Evolutionary conservation across 2,329 filamentous ascomycete genomes (phyloP).

Genomic region (Phaeoacremonium minimum): DNA sequence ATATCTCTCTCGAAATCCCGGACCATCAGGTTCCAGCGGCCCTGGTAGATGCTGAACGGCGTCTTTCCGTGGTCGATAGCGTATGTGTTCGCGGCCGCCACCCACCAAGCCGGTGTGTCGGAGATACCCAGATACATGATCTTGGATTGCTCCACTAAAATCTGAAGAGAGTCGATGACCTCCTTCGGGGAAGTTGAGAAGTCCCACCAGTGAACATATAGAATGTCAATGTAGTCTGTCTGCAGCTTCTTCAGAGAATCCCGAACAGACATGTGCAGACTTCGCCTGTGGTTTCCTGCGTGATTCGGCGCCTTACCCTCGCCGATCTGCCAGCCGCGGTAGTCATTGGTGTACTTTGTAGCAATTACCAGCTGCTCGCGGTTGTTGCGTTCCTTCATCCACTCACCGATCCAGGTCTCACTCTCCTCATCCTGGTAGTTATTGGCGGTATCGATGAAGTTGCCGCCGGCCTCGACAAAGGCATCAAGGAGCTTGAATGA

Average conservation of each 20-base stretch:
- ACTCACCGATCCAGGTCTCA: slow-evolving; percentile 55
- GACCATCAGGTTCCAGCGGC: slow-evolving; percentile 15
- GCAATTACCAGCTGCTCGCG: slow-evolving; percentile 51
- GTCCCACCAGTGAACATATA: slow-evolving; percentile 24
- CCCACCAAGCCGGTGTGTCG: slow-evolving; percentile 24
- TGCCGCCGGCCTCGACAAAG: slow-evolving; percentile 19
- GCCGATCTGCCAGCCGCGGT: slow-evolving; percentile 19
- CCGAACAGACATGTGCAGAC: slow-evolving; percentile 32
- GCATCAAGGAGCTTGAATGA: too few species aligned
- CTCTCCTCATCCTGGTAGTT: slow-evolving; percentile 55
- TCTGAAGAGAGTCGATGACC: slow-evolving; percentile 19
- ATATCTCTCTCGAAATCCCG: slow-evolving; percentile 36
- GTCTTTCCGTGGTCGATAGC: slow-evolving; percentile 18
- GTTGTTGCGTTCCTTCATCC: slow-evolving; percentile 42
- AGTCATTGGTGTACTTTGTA: slow-evolving; percentile 47
- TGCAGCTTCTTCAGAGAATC: slow-evolving; percentile 34
- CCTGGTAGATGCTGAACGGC: slow-evolving; percentile 32
- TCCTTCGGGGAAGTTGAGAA: slow-evolving; percentile 16
- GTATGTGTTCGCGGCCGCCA: slow-evolving; percentile 19
- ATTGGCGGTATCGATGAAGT: too few species aligned
- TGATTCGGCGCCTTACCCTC: slow-evolving; percentile 24
- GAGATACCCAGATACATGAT: slow-evolving; percentile 24
- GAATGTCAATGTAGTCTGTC: slow-evolving; percentile 26
- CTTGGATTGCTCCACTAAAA: slow-evolving; percentile 18
- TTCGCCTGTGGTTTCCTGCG: slow-evolving; percentile 37